Evolutionary conservation across 768 basidiomycete species (phyloP).

Genomic region (Phaeotremella fagi): DNA sequence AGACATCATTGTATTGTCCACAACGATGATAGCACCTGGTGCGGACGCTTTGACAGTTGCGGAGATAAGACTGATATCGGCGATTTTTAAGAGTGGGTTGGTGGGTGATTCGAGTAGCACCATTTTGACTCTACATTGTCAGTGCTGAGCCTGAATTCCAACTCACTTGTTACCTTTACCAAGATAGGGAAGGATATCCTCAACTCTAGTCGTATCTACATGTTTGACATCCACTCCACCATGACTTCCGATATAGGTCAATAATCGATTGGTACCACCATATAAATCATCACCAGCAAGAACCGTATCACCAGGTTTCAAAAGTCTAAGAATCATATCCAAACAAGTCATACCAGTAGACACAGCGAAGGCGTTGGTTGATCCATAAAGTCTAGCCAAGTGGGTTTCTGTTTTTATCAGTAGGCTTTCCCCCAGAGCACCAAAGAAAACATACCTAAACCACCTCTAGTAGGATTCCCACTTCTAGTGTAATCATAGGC

Average conservation of each 20-base stretch:
- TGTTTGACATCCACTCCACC: constrained; percentile 86
- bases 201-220: constrained; percentile 71
- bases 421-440: background rate
- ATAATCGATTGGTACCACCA: constrained; percentile 92
- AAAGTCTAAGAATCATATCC: constrained; percentile 85
- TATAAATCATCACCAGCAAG: constrained; percentile 97
- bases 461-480: constrained; percentile 93
- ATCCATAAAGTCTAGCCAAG: constrained; percentile 92
- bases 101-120: constrained; percentile 96
- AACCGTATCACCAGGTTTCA: constrained; percentile 92
- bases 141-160: background rate
- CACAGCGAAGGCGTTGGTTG: constrained; percentile 80
- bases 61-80: constrained; percentile 78
- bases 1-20: constrained; percentile 99
- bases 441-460: constrained; percentile 65
- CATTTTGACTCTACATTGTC: constrained; percentile 57
- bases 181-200: constrained; percentile 31
- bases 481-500: constrained; percentile 86
- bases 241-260: constrained; percentile 80
- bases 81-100: constrained; percentile 92
- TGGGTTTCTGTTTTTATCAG: constrained; percentile 85
- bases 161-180: constrained; percentile 33
- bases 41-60: constrained; percentile 64
- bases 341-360: constrained; percentile 98
- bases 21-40: constrained; percentile 45